phyloP scores from a whole-genome alignment of 2,329 filamentous ascomycete species.

The Pseudodiploospora longispora region DNA sequence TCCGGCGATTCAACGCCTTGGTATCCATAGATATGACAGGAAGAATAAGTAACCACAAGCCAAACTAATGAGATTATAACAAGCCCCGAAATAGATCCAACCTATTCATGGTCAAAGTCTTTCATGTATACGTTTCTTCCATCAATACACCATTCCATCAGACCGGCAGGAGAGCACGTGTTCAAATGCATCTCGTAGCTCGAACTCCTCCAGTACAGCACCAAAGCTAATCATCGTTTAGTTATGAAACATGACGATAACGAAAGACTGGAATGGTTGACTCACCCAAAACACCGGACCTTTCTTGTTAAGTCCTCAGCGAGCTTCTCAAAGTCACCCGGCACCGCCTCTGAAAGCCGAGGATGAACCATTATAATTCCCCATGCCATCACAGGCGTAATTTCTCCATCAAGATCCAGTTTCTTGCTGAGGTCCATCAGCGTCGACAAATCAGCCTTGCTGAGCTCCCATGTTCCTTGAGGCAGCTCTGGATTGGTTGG shows the following conservation, averaged over 20 bases:
- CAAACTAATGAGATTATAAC: no score
- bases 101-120: no score
- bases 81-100: no score
- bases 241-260: no score
- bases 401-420: conserved; percentile 77
- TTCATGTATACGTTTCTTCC: no score
- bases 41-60: no score
- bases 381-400: conserved; percentile 95
- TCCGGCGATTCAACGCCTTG: no score
- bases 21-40: no score
- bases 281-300: conserved; percentile 86
- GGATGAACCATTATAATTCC: conserved; percentile 70
- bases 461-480: conserved; percentile 72
- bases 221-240: conserved; percentile 40
- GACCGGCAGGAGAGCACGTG: conserved; percentile 36
- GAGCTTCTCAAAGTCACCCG: conserved; percentile 62
- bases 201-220: conserved; percentile 58
- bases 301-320: conserved; percentile 69
- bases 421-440: conserved; percentile 77
- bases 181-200: conserved; percentile 70
- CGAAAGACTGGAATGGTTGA: conserved; percentile 13
- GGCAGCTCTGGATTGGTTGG: conserved; percentile 26
- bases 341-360: conserved; percentile 55
- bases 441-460: conserved; percentile 67
- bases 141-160: conserved; percentile 11